Conservation (phyloP, 208 protist species). For the Crithidia fasciculata region DNA sequence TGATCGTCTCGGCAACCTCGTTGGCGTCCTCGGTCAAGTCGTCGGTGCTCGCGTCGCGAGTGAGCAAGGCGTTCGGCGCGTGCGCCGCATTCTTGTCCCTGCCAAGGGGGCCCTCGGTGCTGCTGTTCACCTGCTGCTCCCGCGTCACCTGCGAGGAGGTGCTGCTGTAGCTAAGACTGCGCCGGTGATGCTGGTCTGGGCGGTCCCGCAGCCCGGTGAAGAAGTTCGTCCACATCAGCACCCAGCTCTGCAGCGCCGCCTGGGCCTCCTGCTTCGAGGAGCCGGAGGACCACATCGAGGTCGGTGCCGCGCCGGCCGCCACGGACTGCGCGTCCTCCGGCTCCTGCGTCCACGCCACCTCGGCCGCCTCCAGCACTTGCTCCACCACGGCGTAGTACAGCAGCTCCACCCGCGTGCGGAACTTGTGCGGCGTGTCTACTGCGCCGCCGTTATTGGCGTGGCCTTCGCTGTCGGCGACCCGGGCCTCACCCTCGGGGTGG, state of each 20-base stretch:
- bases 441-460: not conserved
- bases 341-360: conserved; percentile 53
- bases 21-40: conserved; percentile 33
- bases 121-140: conserved; percentile 11
- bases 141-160: conserved; percentile 14
- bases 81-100: conserved; percentile 29
- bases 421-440: conserved; percentile 51
- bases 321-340: conserved; percentile 6
- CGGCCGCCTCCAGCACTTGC: conserved; percentile 57
- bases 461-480: not conserved
- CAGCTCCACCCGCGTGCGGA: conserved; percentile 74
- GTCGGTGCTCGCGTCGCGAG: conserved; percentile 16
- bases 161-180: conserved; percentile 36
- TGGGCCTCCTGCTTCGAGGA: conserved; percentile 34
- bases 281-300: conserved; percentile 19
- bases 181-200: conserved; percentile 32
- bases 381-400: conserved; percentile 73
- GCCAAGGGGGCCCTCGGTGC: conserved; percentile 24
- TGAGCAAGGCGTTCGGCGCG: conserved; percentile 16
- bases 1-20: conserved; percentile 35
- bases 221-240: conserved; percentile 61
- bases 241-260: conserved; percentile 50
- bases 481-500: not conserved
- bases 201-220: conserved; percentile 51
- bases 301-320: not conserved